Evolutionary conservation across 108 stramenopile species (phyloP), one percentile per base, ranked within the genome.

Genomic region (Nitzschia sp.): DNA sequence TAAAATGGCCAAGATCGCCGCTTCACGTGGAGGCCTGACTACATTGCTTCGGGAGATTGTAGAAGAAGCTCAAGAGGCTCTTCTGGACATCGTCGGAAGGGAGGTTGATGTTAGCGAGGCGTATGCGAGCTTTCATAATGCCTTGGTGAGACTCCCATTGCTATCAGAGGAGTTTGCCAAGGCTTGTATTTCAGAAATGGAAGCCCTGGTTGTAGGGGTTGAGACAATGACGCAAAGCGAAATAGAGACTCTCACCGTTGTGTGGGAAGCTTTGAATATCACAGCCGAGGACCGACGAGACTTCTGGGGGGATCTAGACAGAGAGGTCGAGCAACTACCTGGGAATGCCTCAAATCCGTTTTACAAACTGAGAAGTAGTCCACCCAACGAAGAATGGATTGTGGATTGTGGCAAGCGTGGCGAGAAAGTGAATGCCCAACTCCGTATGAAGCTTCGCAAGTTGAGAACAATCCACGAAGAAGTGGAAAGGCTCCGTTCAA

Each of bases 161-260:
- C 81, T 94, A 6, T 91, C 89, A 40, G 80, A 81, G 65, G 88
- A 94, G 24, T 72, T 80, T 62, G 75, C 86, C 38, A 26, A 79
- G 53, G 85, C 88, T 3, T 94, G 89, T 64, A 86, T 88, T 42
- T 71, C 88, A 24, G 90, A 94, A 72, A 76, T 91, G 64, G 78
- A 88, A 22, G 86, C 86, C 51, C 72, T 94, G 17, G 63, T 77
- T 17, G 57, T 63, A 2, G 86, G 88, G 10, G 86, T 82, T 7
- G 90, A 94, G 55, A 74, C 84, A 34, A 88, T 94, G 73, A 71
- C 83, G 17, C 86, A 91, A 70, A 91, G 86, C 50, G 93, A 91
- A 73, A 77, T 87, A 10, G 93, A 94, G 66, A 88, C 93, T 0
- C 61, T 94, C 15, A 88, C 88, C 22, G 90, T 91, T 22, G 83